phyloP scores from a whole-genome alignment of 148 eudicot genomes.

The Cornus controversa region DNA sequence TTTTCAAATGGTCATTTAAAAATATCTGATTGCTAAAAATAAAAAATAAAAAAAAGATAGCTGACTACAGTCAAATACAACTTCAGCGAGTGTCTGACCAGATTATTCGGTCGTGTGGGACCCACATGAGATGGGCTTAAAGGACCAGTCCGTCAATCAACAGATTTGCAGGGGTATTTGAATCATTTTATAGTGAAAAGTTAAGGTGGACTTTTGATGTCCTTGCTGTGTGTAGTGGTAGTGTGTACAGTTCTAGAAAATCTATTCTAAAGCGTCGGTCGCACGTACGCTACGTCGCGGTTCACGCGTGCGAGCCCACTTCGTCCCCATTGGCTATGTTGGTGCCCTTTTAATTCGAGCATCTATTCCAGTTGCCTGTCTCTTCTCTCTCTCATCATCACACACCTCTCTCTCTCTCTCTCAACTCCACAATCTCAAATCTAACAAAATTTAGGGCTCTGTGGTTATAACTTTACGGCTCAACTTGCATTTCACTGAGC shows the following conservation, averaged over 20 bases:
- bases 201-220: not conserved
- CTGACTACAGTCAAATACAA: not conserved
- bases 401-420: slow-evolving; percentile 1
- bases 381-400: slow-evolving; percentile 15
- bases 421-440: not conserved
- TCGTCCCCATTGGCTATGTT: slow-evolving; percentile 22
- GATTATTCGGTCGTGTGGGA: too few species aligned
- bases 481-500: not conserved
- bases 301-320: slow-evolving; percentile 33
- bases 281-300: slow-evolving; percentile 25
- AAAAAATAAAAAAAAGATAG: too few species aligned
- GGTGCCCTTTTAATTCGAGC: slow-evolving; percentile 3
- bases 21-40: too few species aligned
- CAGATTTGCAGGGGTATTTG: not conserved
- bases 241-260: not conserved
- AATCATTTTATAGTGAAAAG: not conserved
- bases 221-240: not conserved
- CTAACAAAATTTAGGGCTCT: not conserved
- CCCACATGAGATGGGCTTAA: not conserved
- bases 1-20: too few species aligned
- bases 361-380: slow-evolving; percentile 9
- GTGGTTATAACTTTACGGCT: slow-evolving; percentile 10
- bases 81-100: too few species aligned
- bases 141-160: not conserved
- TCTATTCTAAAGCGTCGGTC: slow-evolving; percentile 22